Conservation (phyloP, 176 grass and related monocot genomes). For the Metroxylon sagu region DNA sequence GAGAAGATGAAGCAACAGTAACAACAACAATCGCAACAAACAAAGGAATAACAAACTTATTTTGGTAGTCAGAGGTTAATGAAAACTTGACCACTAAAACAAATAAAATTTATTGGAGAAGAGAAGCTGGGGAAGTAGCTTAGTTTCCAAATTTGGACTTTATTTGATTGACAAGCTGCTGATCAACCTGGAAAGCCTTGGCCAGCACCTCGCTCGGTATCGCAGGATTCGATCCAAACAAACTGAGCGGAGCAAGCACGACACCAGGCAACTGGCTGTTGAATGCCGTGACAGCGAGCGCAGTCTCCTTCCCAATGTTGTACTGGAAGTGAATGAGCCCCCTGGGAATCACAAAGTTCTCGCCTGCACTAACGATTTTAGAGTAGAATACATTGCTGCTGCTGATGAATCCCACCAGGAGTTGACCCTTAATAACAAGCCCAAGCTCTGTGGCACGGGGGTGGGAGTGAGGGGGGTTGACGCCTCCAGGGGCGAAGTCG, state of each 20-base stretch:
- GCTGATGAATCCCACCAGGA: constrained; percentile 66
- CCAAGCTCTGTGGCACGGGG: constrained; percentile 64
- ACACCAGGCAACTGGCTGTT: constrained; percentile 52
- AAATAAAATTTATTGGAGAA: too few relatives aligned
- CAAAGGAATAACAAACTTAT: too few relatives aligned
- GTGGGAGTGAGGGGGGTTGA: constrained; percentile 79
- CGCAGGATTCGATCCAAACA: constrained; percentile 45
- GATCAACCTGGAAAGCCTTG: constrained; percentile 43
- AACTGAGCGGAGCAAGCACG: constrained; percentile 20
- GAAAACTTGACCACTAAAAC: too few relatives aligned
- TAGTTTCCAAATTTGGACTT: constrained; percentile 51
- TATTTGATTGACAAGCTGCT: constrained; percentile 26
- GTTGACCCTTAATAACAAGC: constrained; percentile 25
- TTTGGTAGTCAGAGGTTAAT: too few relatives aligned
- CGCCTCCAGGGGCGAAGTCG: constrained; percentile 60
- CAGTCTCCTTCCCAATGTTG: constrained; percentile 36
- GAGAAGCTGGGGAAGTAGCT: not conserved
- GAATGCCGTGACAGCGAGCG: constrained; percentile 39
- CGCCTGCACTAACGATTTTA: constrained; percentile 36
- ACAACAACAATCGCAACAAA: too few relatives aligned
- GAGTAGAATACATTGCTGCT: constrained; percentile 41
- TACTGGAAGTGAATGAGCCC: constrained; percentile 71
- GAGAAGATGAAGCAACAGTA: too few relatives aligned
- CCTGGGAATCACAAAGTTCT: constrained; percentile 57
- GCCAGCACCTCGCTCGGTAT: constrained; percentile 43